Conservation (phyloP, 805 yeast genomes). For the Wickerhamomyces alni region DNA sequence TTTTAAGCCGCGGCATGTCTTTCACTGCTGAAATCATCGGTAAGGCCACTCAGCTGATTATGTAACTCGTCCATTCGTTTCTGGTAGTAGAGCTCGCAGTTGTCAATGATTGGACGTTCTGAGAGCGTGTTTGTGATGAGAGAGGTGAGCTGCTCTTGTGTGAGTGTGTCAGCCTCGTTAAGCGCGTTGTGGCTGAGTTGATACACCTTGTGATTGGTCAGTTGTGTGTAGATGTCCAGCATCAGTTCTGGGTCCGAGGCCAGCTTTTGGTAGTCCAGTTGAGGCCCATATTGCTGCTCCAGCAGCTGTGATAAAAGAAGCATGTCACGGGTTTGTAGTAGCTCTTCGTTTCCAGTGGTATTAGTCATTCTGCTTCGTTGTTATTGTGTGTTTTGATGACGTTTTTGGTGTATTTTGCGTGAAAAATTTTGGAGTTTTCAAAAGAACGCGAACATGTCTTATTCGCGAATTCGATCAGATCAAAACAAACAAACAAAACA, state of each 20-base stretch:
- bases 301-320: neutral
- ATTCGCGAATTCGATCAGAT: too few relatives aligned
- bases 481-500: too few relatives aligned
- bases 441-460: too few relatives aligned
- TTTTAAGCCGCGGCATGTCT: neutral
- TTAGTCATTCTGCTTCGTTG: too few relatives aligned
- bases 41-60: slow-evolving; percentile 6
- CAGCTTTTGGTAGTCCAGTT: neutral
- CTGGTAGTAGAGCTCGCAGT: slow-evolving; percentile 18
- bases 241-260: neutral
- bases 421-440: too few relatives aligned
- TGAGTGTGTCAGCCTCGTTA: neutral
- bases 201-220: neutral
- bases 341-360: neutral
- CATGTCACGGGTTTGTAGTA: neutral
- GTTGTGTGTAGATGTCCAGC: neutral
- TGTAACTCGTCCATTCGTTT: slow-evolving; percentile 12
- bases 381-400: neutral
- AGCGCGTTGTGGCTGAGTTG: neutral
- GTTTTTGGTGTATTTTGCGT: too few relatives aligned
- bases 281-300: neutral
- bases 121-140: slow-evolving; percentile 1
- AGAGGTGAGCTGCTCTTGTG: slow-evolving; percentile 3
- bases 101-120: slow-evolving; percentile 8
- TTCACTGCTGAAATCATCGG: slow-evolving; percentile 7